Conservation (phyloP, 1,284 basidiomycete species). For the Heterobasidion occidentale region DNA sequence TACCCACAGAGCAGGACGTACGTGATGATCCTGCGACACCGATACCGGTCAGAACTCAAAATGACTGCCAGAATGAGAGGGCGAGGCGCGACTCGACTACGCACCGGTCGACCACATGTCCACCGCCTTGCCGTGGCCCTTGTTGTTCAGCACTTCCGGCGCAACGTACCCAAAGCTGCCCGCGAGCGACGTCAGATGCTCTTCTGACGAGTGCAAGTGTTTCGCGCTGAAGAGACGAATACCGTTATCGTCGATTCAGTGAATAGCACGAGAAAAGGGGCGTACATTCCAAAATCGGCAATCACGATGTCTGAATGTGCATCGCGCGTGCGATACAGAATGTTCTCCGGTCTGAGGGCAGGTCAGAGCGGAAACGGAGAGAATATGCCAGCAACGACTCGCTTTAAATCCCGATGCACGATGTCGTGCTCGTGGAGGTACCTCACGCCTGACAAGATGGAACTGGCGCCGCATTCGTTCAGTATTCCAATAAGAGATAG, state of each 20-base stretch:
- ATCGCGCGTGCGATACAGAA: conserved; percentile 77
- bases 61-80: neutral
- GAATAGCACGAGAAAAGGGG: conserved; percentile 4
- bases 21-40: conserved; percentile 68
- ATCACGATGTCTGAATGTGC: conserved; percentile 79
- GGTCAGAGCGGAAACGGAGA: neutral
- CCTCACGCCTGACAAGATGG: conserved; percentile 70
- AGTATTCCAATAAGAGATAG: neutral
- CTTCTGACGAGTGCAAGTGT: conserved; percentile 71
- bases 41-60: neutral
- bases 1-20: conserved; percentile 92
- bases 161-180: conserved; percentile 94
- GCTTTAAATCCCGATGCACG: conserved; percentile 91
- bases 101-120: conserved; percentile 90
- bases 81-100: conserved; percentile 15
- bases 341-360: conserved; percentile 77
- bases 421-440: conserved; percentile 86
- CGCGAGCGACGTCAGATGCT: conserved; percentile 76
- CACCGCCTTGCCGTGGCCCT: conserved; percentile 86
- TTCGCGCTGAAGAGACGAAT: conserved; percentile 53
- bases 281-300: conserved; percentile 94
- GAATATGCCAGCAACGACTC: conserved; percentile 15
- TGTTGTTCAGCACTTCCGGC: conserved; percentile 81
- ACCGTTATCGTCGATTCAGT: neutral
- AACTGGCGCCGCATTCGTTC: conserved; percentile 31